Evolutionary conservation across 2,329 filamentous ascomycete species (phyloP), one percentile per base, ranked within the genome.

Genomic region (Trichoderma sp.): DNA sequence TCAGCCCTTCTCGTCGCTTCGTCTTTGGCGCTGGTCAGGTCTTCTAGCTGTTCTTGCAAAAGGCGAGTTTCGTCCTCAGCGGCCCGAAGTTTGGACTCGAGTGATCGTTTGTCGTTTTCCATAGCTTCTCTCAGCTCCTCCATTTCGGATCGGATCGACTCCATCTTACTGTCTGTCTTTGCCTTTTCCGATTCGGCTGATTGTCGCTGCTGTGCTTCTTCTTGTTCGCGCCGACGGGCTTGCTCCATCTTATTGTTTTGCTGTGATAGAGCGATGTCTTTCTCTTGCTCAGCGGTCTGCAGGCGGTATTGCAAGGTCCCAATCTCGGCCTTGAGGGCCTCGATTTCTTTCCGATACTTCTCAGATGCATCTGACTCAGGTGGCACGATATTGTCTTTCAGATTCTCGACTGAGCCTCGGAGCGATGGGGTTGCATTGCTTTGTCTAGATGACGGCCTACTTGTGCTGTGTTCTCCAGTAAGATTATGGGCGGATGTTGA

Each of bases 271-370:
- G 89, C 84, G 74, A 97, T 87, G 69, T 97, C 93, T 74, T 92
- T 90, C 76, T 98, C 95, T 74, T 97, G 93, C 75, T 95, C 94
- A 65, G 92, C 83, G 21, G 92, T 95, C 75, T 94, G 92, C 72
- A 97, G 85, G 69, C 95, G 93, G 81, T 97, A 99, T 71, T 90
- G 90, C 61, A 97, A 83, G 0, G 93, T 92, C 71, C 94, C 96
- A 52, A 98, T 84, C 79, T 97, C 93, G 2, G 95, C 93, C 76
- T 95, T 94, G 30, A 98, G 85, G 72, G 94, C 91, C 75, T 98
- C 94, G 70, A 86, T 87, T 43, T 82, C 82, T 67, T 81, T 84
- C 59, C 84, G 82, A 75, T 86, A 87, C 56, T 82, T 83, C 75
- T 89, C 87, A 75, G 88, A 87, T 67, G 85, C 83, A 69, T 87